A percentile compares a stretch with the other conserved stretches of the same genome.
phyloP scores from a whole-genome alignment of 805 yeast species.

The Novakomyces olei region DNA sequence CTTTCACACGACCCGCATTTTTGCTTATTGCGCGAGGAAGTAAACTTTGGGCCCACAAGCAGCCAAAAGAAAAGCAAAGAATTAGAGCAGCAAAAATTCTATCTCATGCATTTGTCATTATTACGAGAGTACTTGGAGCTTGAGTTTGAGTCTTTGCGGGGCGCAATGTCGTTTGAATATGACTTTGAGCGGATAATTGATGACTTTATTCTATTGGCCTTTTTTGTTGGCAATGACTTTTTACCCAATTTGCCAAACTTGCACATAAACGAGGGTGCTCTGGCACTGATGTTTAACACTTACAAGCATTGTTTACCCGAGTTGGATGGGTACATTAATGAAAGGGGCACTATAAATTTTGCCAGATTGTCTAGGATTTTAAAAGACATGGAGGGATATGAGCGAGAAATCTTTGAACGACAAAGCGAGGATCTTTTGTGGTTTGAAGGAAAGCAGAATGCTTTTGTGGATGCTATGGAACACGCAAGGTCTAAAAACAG shows the following conservation, averaged over 20 bases:
- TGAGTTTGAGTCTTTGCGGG: constrained; percentile 56
- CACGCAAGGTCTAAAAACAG: constrained; percentile 45
- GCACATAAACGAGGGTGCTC: constrained; percentile 84
- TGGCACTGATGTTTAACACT: constrained; percentile 73
- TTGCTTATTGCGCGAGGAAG: constrained; percentile 86
- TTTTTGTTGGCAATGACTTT: constrained; percentile 94
- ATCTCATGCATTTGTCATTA: constrained; percentile 59
- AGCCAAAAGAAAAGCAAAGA: constrained; percentile 20
- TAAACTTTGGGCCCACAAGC: constrained; percentile 40
- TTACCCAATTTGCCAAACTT: constrained; percentile 88
- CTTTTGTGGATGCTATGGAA: neutral
- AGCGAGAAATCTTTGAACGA: constrained; percentile 65
- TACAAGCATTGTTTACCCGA: constrained; percentile 59
- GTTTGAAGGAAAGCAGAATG: constrained; percentile 3
- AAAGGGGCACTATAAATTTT: constrained; percentile 61
- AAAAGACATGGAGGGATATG: constrained; percentile 53
- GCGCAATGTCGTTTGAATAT: constrained; percentile 38
- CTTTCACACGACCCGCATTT: constrained; percentile 92
- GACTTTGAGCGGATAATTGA: constrained; percentile 77
- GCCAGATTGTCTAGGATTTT: constrained; percentile 54
- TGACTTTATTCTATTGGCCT: constrained; percentile 78
- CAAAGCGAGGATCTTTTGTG: constrained; percentile 19
- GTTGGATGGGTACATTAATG: constrained; percentile 67
- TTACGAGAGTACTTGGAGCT: constrained; percentile 77
- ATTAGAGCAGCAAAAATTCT: constrained; percentile 61